A percentile compares a stretch with the other conserved stretches of the same genome.
Conservation (phyloP, 148 eudicot genomes). For the Rhododendron griersonianum region DNA sequence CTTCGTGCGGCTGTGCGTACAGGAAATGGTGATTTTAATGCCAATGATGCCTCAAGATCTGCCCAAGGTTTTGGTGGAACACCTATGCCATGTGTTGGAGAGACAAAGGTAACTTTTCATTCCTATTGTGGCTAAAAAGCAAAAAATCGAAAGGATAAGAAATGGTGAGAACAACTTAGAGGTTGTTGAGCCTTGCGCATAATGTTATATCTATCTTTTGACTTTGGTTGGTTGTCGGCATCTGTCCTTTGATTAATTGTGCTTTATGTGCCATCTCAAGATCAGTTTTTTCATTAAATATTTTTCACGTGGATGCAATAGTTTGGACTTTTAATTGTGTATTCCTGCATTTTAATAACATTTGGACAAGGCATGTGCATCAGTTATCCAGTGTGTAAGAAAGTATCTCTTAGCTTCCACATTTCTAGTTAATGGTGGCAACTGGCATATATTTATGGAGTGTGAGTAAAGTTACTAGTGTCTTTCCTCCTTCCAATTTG, state of each 20-base stretch:
- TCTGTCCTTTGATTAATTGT: background rate
- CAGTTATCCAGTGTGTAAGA: background rate
- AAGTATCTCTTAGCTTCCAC: conserved; percentile 6
- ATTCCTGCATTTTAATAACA: background rate
- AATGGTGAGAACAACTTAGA: background rate
- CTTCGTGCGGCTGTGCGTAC: conserved; percentile 61
- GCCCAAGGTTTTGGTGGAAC: conserved; percentile 63
- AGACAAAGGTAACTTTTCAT: conserved; percentile 54
- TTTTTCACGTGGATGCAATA: background rate
- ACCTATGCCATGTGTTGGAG: conserved; percentile 82
- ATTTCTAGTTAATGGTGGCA: background rate
- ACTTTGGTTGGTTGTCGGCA: background rate
- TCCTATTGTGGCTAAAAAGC: background rate
- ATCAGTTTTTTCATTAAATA: background rate
- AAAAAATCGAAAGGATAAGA: background rate
- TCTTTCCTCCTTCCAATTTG: background rate
- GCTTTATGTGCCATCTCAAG: background rate
- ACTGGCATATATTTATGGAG: background rate
- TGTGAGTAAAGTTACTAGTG: background rate
- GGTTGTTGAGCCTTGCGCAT: background rate
- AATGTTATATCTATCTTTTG: background rate
- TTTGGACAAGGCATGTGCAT: background rate
- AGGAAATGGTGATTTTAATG: conserved; percentile 42
- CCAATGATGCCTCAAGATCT: conserved; percentile 48
- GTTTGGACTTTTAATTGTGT: background rate